Conservation (phyloP, 306 rosid species). For the Arachis hypogaea region DNA sequence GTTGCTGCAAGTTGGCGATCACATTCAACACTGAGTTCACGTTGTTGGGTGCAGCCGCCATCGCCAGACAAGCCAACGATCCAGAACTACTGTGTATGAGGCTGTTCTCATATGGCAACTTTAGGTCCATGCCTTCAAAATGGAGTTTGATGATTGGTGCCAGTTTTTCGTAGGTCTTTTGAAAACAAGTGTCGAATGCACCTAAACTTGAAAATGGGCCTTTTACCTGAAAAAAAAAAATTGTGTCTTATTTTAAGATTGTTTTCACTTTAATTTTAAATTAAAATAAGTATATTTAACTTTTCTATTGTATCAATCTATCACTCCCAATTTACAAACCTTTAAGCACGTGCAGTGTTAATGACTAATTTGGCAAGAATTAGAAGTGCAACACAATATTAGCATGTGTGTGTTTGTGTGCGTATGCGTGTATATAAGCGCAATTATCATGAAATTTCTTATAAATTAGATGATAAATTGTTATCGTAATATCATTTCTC, state of each 20-base stretch:
- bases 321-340: too few relatives aligned
- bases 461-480: too few relatives aligned
- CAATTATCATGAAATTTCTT: too few relatives aligned
- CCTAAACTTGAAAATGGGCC: conserved; percentile 59
- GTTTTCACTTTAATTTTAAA: neutral
- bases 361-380: too few relatives aligned
- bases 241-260: too few relatives aligned
- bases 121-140: conserved; percentile 59
- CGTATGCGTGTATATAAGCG: too few relatives aligned
- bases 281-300: too few relatives aligned
- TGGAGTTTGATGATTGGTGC: conserved; percentile 55
- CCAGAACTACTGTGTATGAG: conserved; percentile 73
- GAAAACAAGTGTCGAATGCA: conserved; percentile 76
- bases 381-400: too few relatives aligned
- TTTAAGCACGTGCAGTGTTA: too few relatives aligned
- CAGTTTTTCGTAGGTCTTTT: conserved; percentile 40
- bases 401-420: too few relatives aligned
- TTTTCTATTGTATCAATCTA: too few relatives aligned
- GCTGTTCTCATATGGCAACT: conserved; percentile 65
- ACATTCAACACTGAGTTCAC: conserved; percentile 45
- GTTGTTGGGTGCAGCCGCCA: conserved; percentile 71
- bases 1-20: neutral
- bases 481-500: too few relatives aligned
- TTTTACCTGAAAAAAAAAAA: conserved; percentile 37
- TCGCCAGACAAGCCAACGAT: conserved; percentile 67